Evolutionary conservation across 2,329 filamentous ascomycete genomes (phyloP).

Genomic region (Fusarium tricinctum): DNA sequence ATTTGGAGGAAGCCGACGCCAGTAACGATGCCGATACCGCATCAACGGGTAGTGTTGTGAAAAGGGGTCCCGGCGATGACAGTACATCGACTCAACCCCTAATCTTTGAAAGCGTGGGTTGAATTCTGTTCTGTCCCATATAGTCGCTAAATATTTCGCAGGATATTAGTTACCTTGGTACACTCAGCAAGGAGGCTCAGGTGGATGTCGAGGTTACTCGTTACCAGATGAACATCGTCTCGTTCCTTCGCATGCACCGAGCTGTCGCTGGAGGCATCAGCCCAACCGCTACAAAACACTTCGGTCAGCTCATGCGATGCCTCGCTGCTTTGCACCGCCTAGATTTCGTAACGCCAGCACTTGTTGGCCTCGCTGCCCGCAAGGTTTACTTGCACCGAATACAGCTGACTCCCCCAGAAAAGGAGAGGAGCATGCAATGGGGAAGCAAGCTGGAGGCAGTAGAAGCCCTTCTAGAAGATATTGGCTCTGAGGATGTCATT

Average conservation of each 20-base stretch:
- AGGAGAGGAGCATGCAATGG: slow-evolving; percentile 93
- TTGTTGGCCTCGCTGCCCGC: slow-evolving; percentile 83
- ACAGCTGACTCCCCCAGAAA: slow-evolving; percentile 74
- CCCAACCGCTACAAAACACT: slow-evolving; percentile 82
- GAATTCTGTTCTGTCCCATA: background rate
- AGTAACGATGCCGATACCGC: slow-evolving; percentile 52
- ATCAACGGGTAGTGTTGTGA: slow-evolving; percentile 63
- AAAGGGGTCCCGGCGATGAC: slow-evolving; percentile 50
- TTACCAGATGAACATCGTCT: slow-evolving; percentile 88
- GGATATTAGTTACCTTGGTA: slow-evolving; percentile 72
- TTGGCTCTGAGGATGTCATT: slow-evolving; percentile 73
- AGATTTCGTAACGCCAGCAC: slow-evolving; percentile 84
- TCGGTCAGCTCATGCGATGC: slow-evolving; percentile 76
- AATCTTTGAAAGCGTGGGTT: slow-evolving; percentile 61
- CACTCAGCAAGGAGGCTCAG: slow-evolving; percentile 69
- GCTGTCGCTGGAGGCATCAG: slow-evolving; percentile 85
- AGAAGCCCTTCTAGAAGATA: slow-evolving; percentile 72
- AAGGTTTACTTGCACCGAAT: slow-evolving; percentile 94
- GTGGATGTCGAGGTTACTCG: slow-evolving; percentile 82
- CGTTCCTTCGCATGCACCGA: slow-evolving; percentile 89
- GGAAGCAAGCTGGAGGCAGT: slow-evolving; percentile 84
- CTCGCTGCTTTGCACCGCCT: slow-evolving; percentile 86
- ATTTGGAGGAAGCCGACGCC: slow-evolving; percentile 74
- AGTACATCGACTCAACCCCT: slow-evolving; percentile 49
- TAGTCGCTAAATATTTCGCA: slow-evolving; percentile 50